Percentiles rank a stretch among this genome's conserved stretches.
Conservation (phyloP, 2,329 filamentous ascomycete genomes). For the Penicillium sp. region DNA sequence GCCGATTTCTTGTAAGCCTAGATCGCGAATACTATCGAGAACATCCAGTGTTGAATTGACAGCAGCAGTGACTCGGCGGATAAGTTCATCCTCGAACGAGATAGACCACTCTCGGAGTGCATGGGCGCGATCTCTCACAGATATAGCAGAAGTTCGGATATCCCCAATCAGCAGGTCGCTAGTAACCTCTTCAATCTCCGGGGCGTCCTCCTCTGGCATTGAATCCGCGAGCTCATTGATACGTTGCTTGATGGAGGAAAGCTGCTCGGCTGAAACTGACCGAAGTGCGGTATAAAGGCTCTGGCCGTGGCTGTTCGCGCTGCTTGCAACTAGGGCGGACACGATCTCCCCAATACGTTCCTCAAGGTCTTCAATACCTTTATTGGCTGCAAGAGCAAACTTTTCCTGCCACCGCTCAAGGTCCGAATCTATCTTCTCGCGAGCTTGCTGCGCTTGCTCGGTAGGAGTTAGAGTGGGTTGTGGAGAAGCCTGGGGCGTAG, state of each 20-base stretch:
- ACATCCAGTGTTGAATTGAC: constrained; percentile 79
- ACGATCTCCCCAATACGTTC: constrained; percentile 69
- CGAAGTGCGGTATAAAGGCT: constrained; percentile 65
- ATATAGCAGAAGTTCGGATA: constrained; percentile 66
- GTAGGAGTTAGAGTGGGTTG: constrained; percentile 44
- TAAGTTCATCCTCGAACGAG: constrained; percentile 66
- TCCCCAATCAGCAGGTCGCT: constrained; percentile 52
- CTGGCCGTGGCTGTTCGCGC: constrained; percentile 43
- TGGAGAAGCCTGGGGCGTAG: constrained; percentile 27
- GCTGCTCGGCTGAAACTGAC: constrained; percentile 61
- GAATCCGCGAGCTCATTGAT: constrained; percentile 57
- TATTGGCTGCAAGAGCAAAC: constrained; percentile 79
- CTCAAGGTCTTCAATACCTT: constrained; percentile 69
- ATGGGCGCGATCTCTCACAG: constrained; percentile 74
- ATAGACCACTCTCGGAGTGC: constrained; percentile 73
- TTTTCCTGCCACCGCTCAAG: constrained; percentile 83
- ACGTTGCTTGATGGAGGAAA: constrained; percentile 63
- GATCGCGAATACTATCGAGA: constrained; percentile 74
- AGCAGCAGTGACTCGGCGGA: constrained; percentile 65
- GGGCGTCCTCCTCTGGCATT: constrained; percentile 58
- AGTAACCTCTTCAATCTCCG: constrained; percentile 51
- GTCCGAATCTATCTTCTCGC: constrained; percentile 71
- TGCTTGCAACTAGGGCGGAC: constrained; percentile 65
- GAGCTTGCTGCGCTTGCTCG: constrained; percentile 42
- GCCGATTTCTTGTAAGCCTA: constrained; percentile 86